These are phyloP conservation scores for Verticillium zaregamsianum DNA, from an alignment of 2,329 filamentous ascomycete species.

Conservation along the genomic window DNA sequence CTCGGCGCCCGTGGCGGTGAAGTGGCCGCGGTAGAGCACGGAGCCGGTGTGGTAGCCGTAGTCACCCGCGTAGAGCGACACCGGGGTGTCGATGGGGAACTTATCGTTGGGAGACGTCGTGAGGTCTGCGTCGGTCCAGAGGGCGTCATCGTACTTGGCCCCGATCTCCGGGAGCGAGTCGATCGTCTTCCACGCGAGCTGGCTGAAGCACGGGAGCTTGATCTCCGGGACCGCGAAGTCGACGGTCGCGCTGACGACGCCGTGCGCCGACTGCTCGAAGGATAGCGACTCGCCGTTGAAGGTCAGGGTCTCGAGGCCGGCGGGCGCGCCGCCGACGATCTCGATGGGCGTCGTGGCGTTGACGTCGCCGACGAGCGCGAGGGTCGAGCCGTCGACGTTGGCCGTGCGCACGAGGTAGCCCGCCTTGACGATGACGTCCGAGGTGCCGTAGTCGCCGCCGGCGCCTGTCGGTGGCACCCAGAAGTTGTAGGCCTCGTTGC, in stretches of 20 bases:
- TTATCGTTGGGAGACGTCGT: constrained; percentile 57
- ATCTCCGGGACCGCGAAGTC: constrained; percentile 35
- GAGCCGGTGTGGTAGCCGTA: constrained; percentile 71
- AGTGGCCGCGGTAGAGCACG: constrained; percentile 66
- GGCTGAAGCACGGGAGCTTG: constrained; percentile 49
- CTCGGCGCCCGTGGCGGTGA: constrained; percentile 60
- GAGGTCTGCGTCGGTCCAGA: constrained; percentile 59
- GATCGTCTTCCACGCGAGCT: constrained; percentile 63
- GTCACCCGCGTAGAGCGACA: constrained; percentile 64
- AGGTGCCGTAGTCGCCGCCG: constrained; percentile 26
- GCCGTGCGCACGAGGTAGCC: constrained; percentile 63
- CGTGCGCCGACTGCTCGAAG: constrained; percentile 42
- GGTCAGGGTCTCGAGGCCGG: constrained; percentile 37
- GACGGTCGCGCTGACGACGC: constrained; percentile 39
- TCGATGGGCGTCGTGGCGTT: constrained; percentile 66
- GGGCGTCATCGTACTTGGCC: constrained; percentile 61
- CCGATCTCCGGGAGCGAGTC: constrained; percentile 69
- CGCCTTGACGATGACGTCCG: constrained; percentile 56
- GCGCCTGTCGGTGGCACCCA: constrained; percentile 53
- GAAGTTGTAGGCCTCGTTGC: constrained; percentile 64
- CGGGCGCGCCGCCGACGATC: constrained; percentile 61
- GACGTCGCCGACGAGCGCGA: constrained; percentile 66
- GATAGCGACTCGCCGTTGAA: constrained; percentile 33
- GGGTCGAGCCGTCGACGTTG: constrained; percentile 45
- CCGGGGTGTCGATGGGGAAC: constrained; percentile 54